Base-by-base conservation (phyloP, 2,329 filamentous ascomycete species). In the Stemphylium beticola region DNA sequence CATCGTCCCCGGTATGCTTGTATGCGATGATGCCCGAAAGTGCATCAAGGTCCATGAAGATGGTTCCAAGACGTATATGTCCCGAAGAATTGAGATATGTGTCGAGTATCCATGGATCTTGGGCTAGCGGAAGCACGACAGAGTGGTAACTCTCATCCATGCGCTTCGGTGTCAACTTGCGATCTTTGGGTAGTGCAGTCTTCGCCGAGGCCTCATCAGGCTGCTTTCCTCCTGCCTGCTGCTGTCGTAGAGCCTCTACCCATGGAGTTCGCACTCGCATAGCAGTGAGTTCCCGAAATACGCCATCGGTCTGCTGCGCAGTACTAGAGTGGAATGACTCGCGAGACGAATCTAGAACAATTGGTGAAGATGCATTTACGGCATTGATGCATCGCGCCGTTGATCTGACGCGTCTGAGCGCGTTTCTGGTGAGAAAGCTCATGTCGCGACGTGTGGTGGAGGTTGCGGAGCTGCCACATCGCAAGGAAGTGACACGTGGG, bases 1-100 rank as follows among this genome's bases (percentile, higher is more conserved):
- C 85, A 38, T 78, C 76, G 47, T 88, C 86, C 15, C 87, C 87
- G 0, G 86, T 87, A 64, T 89, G 87, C 58, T 88, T 90, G 74
- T 92, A 90, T 49, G 90, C 89, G 51, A 93, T 84, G 41, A 92
- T 85, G 9, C 90, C 90, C 0, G 89, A 89, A 7, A 93, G 76
- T 0, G 90, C 90, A 74, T 93, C 90, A 2, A 93, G 81, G 59
- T 93, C 90, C 88, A 92, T 92, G 57, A 93, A 85, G 14, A 93
- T 78, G 0, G 89, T 87, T 0, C 90, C 90, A 7, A 92, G 80
- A 48, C 80, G 82, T 62, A 93, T 89, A 63, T 91, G 88, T 0
- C 90, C 90, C 0, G 85, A 86, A 1, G 88, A 83, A 74, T 92
- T 92, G 67, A 91, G 84, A 68, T 93, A 93, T 0, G 87, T 89